Evolutionary conservation across 805 yeast species (phyloP).

Genomic region (Hanseniaspora pseudoguilliermondii): DNA sequence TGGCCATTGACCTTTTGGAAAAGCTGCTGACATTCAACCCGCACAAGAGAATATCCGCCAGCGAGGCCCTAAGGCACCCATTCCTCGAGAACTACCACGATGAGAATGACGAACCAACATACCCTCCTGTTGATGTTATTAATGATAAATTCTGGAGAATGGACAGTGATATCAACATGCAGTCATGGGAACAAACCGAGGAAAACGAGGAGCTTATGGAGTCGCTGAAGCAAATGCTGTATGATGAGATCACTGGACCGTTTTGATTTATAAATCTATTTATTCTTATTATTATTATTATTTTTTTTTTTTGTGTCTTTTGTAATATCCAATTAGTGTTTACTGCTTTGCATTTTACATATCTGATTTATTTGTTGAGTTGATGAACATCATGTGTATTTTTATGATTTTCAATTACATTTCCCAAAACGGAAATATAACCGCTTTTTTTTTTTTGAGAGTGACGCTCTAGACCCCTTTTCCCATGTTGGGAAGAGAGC

Average conservation of each 20-base stretch:
- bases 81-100: conserved; percentile 56
- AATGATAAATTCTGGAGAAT: conserved; percentile 33
- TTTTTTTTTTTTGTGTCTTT: neutral
- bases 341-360: no score
- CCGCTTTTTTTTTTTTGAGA: neutral
- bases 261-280: conserved; percentile 16
- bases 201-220: conserved; percentile 67
- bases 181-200: conserved; percentile 22
- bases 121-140: conserved; percentile 25
- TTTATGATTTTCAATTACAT: neutral
- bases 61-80: conserved; percentile 63
- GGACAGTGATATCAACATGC: conserved; percentile 27
- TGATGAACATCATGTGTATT: no score
- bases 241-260: conserved; percentile 61
- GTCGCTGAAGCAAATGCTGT: conserved; percentile 62
- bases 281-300: neutral
- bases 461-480: neutral
- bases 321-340: neutral
- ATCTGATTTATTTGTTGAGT: no score
- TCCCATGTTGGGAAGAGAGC: neutral
- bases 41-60: conserved; percentile 57
- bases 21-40: conserved; percentile 64
- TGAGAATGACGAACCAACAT: conserved; percentile 55
- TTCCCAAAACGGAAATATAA: neutral
- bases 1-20: conserved; percentile 50